Evolutionary conservation across 2,329 filamentous ascomycete species (phyloP).

Genomic region (Colletotrichum graminicola): DNA sequence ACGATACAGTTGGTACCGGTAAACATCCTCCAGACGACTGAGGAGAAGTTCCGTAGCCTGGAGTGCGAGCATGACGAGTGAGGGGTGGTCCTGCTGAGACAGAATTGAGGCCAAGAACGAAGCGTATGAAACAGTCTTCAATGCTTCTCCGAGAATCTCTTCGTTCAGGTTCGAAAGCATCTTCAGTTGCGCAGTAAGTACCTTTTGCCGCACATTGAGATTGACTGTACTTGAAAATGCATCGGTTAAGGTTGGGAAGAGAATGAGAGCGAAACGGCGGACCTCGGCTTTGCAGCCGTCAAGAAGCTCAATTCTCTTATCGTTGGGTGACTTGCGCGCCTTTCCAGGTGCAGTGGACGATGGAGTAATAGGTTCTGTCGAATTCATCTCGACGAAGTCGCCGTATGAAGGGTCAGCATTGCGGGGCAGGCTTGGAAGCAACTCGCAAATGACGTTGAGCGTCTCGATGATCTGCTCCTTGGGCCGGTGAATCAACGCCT

Average conservation of each 20-base stretch:
- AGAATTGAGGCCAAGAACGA: constrained; percentile 96
- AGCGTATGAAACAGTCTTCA: constrained; percentile 91
- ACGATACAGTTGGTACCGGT: constrained; percentile 95
- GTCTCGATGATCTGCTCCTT: constrained; percentile 98
- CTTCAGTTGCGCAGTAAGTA: constrained; percentile 94
- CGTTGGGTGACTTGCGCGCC: constrained; percentile 71
- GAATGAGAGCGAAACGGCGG: constrained; percentile 90
- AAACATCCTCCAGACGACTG: constrained; percentile 85
- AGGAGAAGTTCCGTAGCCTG: constrained; percentile 91
- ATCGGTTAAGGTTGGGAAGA: constrained; percentile 95
- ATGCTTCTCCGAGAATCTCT: constrained; percentile 84
- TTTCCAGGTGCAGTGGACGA: constrained; percentile 57
- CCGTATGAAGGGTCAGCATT: constrained; percentile 57
- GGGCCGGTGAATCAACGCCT: constrained; percentile 94
- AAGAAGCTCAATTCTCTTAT: constrained; percentile 85
- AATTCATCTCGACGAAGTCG: constrained; percentile 60
- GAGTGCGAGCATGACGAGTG: constrained; percentile 86
- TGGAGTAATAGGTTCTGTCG: constrained; percentile 56
- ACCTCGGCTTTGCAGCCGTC: constrained; percentile 88
- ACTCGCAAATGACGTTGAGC: constrained; percentile 95
- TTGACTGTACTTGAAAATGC: constrained; percentile 99
- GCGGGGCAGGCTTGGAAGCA: constrained; percentile 81
- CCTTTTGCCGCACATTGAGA: constrained; percentile 92
- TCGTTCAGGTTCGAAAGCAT: constrained; percentile 97
- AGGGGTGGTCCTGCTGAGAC: constrained; percentile 92